Evolutionary conservation across 1,284 basidiomycete species (phyloP).

Genomic region (Vanrija sp.): DNA sequence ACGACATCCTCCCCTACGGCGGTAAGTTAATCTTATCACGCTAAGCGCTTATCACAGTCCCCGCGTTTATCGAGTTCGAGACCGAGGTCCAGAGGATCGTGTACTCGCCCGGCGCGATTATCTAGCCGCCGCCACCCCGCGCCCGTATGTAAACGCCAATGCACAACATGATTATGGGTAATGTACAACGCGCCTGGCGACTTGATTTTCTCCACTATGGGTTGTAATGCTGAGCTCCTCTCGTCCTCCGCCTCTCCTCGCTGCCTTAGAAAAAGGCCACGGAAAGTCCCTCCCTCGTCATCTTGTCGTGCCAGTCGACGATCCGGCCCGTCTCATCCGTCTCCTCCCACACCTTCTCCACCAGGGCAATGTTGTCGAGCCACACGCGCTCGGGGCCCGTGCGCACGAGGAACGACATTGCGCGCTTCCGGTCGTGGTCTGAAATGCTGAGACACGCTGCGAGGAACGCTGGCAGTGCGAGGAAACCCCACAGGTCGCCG

Average conservation of each 20-base stretch:
- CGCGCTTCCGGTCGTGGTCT: conserved; percentile 21
- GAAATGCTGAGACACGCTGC: conserved; percentile 20
- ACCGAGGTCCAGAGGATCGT: conserved; percentile 13
- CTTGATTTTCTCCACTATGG: too few relatives aligned
- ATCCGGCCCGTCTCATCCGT: conserved; percentile 24
- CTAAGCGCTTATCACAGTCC: conserved; percentile 5
- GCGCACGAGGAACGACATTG: conserved; percentile 22
- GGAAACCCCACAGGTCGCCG: conserved; percentile 27
- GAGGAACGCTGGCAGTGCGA: conserved; percentile 28
- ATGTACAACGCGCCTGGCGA: too few relatives aligned
- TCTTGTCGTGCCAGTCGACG: conserved; percentile 32
- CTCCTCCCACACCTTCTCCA: conserved; percentile 35
- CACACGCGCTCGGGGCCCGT: conserved; percentile 29
- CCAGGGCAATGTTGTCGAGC: conserved; percentile 31
- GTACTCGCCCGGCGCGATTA: conserved; percentile 12
- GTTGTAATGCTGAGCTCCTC: not conserved
- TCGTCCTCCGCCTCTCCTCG: not conserved
- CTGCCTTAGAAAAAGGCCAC: conserved; percentile 28
- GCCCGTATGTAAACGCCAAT: too few relatives aligned
- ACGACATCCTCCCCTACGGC: too few relatives aligned
- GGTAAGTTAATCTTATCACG: too few relatives aligned
- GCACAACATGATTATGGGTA: too few relatives aligned
- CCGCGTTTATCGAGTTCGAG: conserved; percentile 16
- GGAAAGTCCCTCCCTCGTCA: conserved; percentile 27
- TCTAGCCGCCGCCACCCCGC: not conserved